Base-by-base conservation (phyloP, 768 basidiomycete species). In the Suillus plorans region DNA sequence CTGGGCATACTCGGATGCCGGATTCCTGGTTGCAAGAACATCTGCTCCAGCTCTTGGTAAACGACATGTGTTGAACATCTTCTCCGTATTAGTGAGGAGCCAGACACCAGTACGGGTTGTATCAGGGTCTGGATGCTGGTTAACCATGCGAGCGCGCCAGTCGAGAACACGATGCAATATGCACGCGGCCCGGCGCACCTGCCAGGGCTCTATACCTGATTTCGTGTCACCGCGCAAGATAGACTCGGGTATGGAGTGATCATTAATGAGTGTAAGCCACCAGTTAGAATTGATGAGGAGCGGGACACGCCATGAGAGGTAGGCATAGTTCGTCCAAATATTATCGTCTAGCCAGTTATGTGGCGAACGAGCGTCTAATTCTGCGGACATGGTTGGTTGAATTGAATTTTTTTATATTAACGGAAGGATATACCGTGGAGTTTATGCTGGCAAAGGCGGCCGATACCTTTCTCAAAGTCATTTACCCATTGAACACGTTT, bases 281-380 rank as follows among this genome's bases (percentile, higher is more conserved):
- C 95, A 98, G 72, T 97, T 98, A 4, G 95, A 96, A 74, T 98
- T 90, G 68, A 99, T 78, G 63, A 92, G 81, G 13, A 99, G 79
- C 0, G 96, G 95, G 0, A 86, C 85, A 39, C 96, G 85, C 88
- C 89, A 94, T 77, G 92, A 90, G 58, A 91, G 87, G 75, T 99
- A 99, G 1, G 93, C 88, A 69, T 90, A 90, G 69, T 90, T 87
- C 64, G 87, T 78, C 97, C 96, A 98, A 69, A 97, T 89, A 63
- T 92, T 94, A 74, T 98, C 95, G 68, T 96, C 86, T 13, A 99
- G 84, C 96, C 96, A 99, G 73, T 97, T 97, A 74, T 89, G 81
- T 0, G 94, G 93, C 8, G 95, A 95, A 1, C 81, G 78, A 68
- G 82, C 86, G 78, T 97, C 95, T 41, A 59, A 28, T 20, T 59